Conservation (phyloP, 805 yeast genomes). For the Ogataea methanolica region DNA sequence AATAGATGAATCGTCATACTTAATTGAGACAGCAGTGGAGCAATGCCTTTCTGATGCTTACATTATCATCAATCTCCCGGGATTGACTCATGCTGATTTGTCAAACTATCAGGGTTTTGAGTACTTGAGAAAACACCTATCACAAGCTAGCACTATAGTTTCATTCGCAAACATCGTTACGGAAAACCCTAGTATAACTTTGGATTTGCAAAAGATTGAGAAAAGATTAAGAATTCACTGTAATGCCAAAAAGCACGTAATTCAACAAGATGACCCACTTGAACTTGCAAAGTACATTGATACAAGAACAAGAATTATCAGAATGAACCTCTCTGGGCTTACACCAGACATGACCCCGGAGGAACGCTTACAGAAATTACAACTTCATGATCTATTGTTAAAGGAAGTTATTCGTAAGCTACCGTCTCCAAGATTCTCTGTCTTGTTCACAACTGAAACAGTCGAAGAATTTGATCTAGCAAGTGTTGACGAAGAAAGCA, state of each 20-base stretch:
- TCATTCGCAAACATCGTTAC: slow-evolving; percentile 48
- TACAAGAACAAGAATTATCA: slow-evolving; percentile 55
- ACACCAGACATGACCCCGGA: slow-evolving; percentile 40
- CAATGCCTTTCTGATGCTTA: slow-evolving; percentile 55
- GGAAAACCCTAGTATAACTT: slow-evolving; percentile 27
- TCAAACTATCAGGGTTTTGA: slow-evolving; percentile 38
- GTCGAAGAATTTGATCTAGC: slow-evolving; percentile 16
- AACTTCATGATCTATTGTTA: slow-evolving; percentile 32
- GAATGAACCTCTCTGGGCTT: slow-evolving; percentile 52
- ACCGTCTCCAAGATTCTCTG: slow-evolving; percentile 69
- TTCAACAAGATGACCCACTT: slow-evolving; percentile 36
- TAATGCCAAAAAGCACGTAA: slow-evolving; percentile 41
- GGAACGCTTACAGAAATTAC: slow-evolving; percentile 20
- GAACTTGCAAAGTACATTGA: slow-evolving; percentile 57
- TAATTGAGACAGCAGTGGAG: slow-evolving; percentile 20
- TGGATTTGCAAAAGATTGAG: slow-evolving; percentile 41
- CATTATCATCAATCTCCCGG: slow-evolving; percentile 51
- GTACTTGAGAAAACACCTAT: slow-evolving; percentile 45
- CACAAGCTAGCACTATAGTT: slow-evolving; percentile 55
- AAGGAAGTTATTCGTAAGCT: slow-evolving; percentile 56
- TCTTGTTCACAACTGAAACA: slow-evolving; percentile 50
- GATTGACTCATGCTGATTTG: slow-evolving; percentile 44
- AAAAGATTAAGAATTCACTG: slow-evolving; percentile 44
- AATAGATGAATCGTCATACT: slow-evolving; percentile 17
- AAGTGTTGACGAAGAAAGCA: slow-evolving; percentile 5